These are phyloP conservation scores for Aspergillus mulundensis DNA, from an alignment of 495 filamentous ascomycete species.

Conservation along the genomic window DNA sequence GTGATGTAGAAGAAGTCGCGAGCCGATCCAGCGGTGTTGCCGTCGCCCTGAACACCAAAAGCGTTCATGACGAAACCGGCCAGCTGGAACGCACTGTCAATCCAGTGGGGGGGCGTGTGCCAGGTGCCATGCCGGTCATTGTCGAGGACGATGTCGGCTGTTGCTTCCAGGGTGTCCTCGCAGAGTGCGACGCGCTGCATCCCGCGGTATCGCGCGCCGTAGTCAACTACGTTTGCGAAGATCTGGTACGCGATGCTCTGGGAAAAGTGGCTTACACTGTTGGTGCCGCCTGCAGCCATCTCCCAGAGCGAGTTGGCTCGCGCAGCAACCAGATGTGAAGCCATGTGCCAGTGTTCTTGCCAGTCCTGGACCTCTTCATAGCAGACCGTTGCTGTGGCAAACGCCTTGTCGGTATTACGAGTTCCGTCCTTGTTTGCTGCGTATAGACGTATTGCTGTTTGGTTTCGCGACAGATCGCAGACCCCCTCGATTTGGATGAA, in stretches of 20 bases:
- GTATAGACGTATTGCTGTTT: background rate
- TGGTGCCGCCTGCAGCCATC: conserved; percentile 21
- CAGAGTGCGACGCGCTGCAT: conserved; percentile 34
- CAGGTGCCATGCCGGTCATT: conserved; percentile 13
- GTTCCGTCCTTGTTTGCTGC: background rate
- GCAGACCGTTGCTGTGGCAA: conserved; percentile 20
- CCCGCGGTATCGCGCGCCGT: conserved; percentile 34
- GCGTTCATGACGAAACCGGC: conserved; percentile 39
- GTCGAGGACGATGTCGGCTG: conserved; percentile 34
- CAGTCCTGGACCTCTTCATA: conserved; percentile 18
- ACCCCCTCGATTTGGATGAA: background rate
- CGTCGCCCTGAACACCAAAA: background rate
- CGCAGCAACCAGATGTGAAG: conserved; percentile 18
- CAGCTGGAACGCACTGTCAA: conserved; percentile 41
- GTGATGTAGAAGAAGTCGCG: conserved; percentile 32
- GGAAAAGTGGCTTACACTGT: conserved; percentile 15
- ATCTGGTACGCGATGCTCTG: conserved; percentile 29
- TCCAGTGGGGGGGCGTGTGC: conserved; percentile 32
- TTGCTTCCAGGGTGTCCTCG: conserved; percentile 32
- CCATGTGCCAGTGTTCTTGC: conserved; percentile 21
- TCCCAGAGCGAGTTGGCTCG: conserved; percentile 25
- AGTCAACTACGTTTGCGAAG: conserved; percentile 40
- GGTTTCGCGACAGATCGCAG: background rate
- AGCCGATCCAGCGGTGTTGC: background rate
- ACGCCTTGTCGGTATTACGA: conserved; percentile 7